These are phyloP conservation scores for Colletotrichum tropicale DNA, from an alignment of 2,329 filamentous ascomycete species.

Conservation along the genomic window DNA sequence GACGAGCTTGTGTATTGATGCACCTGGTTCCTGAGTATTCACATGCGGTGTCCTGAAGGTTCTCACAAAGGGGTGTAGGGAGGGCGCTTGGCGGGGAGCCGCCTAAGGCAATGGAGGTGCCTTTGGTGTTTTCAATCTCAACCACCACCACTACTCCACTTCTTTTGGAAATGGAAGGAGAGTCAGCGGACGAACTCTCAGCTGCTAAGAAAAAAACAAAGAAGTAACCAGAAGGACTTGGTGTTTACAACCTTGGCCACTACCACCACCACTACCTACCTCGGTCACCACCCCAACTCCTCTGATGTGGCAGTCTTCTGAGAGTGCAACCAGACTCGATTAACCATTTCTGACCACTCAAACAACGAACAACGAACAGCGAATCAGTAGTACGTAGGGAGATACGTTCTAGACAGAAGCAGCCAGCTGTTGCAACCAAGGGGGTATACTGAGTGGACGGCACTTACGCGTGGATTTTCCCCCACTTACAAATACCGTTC, in stretches of 20 bases:
- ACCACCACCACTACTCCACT: neutral
- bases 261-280: neutral
- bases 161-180: neutral
- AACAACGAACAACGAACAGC: too few relatives aligned
- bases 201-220: neutral
- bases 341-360: neutral
- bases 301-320: neutral
- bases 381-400: neutral
- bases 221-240: neutral
- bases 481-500: neutral
- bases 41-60: neutral
- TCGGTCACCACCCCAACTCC: neutral
- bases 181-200: neutral
- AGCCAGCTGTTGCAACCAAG: neutral
- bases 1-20: neutral
- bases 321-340: neutral
- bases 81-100: neutral
- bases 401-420: neutral
- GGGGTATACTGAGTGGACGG: neutral
- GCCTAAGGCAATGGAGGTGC: neutral
- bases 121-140: neutral
- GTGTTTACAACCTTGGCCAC: neutral
- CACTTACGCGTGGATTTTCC: neutral
- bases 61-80: neutral
- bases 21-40: neutral